Evolutionary conservation across 192 early-diverging fungal species (phyloP).

Genomic region (Backusella psychrophila): DNA sequence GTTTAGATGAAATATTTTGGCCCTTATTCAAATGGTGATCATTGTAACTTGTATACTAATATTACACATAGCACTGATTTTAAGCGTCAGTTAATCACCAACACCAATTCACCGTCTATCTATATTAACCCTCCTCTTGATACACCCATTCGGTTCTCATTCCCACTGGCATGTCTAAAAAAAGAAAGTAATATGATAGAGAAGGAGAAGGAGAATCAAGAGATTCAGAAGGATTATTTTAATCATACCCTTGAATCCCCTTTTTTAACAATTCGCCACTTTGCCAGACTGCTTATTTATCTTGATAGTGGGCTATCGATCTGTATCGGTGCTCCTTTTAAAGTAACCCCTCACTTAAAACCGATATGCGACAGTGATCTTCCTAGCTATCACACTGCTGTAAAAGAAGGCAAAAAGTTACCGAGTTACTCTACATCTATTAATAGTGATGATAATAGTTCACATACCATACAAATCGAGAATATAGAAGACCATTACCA

Average conservation of each 20-base stretch:
- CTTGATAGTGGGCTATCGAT: background rate
- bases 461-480: background rate
- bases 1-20: background rate
- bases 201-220: background rate
- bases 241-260: constrained; percentile 29
- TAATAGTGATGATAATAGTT: background rate
- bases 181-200: background rate
- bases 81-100: constrained; percentile 18
- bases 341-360: background rate
- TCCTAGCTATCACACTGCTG: background rate
- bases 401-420: background rate
- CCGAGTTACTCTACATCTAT: background rate
- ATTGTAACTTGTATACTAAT: background rate
- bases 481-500: background rate
- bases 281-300: constrained; percentile 22
- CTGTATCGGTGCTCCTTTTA: constrained; percentile 16
- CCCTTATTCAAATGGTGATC: background rate
- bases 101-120: constrained; percentile 10
- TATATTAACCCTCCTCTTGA: constrained; percentile 29
- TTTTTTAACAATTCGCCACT: constrained; percentile 24
- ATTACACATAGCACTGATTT: background rate
- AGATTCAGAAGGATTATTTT: constrained; percentile 1
- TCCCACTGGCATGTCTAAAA: constrained; percentile 18
- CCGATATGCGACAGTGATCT: background rate
- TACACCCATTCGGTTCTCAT: constrained; percentile 24